Evolutionary conservation across 192 early-diverging fungal species (phyloP).

Genomic region (Coemansia sp.): DNA sequence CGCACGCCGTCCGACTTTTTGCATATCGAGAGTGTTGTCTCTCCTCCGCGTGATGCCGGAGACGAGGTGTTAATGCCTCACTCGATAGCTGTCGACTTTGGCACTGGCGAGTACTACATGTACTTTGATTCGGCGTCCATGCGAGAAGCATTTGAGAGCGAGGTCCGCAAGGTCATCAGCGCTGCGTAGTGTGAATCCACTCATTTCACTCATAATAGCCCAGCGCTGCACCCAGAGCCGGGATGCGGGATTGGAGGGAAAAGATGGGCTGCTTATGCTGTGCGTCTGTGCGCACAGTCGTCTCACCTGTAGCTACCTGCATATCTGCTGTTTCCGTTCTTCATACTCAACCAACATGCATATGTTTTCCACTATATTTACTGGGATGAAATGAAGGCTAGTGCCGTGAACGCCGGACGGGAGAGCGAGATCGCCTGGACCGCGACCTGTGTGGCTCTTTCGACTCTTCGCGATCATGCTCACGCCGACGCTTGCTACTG

Average conservation of each 20-base stretch:
- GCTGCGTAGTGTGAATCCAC: background rate
- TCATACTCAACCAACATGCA: background rate
- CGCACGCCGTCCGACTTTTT: conserved; percentile 36
- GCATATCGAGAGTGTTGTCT: conserved; percentile 18
- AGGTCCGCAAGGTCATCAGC: conserved; percentile 24
- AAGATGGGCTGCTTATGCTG: background rate
- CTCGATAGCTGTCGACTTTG: conserved; percentile 43
- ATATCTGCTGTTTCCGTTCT: background rate
- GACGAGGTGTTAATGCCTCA: conserved; percentile 50
- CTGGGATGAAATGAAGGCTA: background rate
- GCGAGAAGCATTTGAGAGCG: conserved; percentile 35
- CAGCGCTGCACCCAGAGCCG: background rate
- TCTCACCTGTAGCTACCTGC: background rate
- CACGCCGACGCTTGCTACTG: conserved; percentile 1
- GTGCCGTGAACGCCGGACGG: background rate
- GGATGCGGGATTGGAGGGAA: background rate
- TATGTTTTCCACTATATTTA: background rate
- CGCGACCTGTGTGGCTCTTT: background rate
- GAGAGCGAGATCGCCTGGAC: background rate
- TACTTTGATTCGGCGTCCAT: conserved; percentile 40
- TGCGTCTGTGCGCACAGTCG: background rate
- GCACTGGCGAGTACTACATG: conserved; percentile 42
- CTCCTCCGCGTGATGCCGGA: conserved; percentile 36
- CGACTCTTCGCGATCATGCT: background rate
- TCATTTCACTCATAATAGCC: background rate